Evolutionary conservation across 2,329 filamentous ascomycete species (phyloP).

Genomic region (Cladosporium oxysporum): DNA sequence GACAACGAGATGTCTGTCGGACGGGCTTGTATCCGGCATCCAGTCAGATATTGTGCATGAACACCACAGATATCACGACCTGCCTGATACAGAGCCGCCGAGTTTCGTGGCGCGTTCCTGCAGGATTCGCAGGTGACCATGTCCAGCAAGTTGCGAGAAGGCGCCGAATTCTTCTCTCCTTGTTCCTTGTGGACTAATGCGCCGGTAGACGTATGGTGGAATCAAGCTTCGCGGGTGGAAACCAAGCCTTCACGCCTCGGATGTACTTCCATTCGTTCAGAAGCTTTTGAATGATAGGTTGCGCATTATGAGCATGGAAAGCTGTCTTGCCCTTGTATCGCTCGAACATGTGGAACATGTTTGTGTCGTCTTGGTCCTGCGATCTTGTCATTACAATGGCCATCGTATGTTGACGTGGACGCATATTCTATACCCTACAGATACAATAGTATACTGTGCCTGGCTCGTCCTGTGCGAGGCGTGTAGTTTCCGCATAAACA

Average conservation of each 20-base stretch:
- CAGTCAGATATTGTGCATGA: neutral
- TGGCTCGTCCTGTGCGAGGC: constrained; percentile 31
- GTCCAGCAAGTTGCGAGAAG: neutral
- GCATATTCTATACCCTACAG: constrained; percentile 23
- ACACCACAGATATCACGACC: neutral
- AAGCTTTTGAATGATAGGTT: constrained; percentile 35
- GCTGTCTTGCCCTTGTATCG: constrained; percentile 33
- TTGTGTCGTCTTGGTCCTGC: constrained; percentile 30
- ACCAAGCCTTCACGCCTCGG: constrained; percentile 6
- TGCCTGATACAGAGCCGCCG: neutral
- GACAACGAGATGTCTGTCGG: neutral
- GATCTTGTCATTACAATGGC: neutral
- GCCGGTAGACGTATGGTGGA: neutral
- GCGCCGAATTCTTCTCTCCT: neutral
- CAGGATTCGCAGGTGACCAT: neutral
- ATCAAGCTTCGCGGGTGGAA: neutral
- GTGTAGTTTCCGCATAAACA: constrained; percentile 36
- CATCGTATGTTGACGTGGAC: neutral
- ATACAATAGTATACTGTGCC: constrained; percentile 38
- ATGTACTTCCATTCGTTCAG: constrained; percentile 13
- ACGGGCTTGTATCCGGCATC: neutral
- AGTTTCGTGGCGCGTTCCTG: neutral
- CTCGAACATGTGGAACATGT: constrained; percentile 41
- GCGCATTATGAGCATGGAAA: constrained; percentile 36
- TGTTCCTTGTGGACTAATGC: neutral